Evolutionary conservation across 73 alveolate genomes (phyloP).

Genomic region (Paraurostyla sp.): DNA sequence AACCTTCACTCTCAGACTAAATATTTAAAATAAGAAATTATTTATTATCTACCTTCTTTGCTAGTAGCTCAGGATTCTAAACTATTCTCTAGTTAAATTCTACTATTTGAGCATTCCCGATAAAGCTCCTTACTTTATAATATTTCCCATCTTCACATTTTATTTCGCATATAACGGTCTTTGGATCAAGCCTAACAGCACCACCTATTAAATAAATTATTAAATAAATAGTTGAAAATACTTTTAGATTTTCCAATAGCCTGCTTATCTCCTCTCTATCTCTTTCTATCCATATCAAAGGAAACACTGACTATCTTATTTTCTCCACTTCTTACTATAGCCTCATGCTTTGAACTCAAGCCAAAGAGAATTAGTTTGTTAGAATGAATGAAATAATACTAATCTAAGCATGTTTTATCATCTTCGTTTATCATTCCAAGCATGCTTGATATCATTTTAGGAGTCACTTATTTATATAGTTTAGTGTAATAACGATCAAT

Average conservation of each 20-base stretch:
- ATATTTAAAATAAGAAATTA: not conserved
- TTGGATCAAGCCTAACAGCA: not conserved
- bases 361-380: not conserved
- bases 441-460: not conserved
- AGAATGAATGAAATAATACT: not conserved
- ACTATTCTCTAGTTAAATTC: not conserved
- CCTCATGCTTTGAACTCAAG: not conserved
- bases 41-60: not conserved
- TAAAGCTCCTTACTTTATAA: not conserved
- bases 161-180: not conserved
- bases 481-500: not conserved
- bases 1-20: not conserved
- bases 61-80: not conserved
- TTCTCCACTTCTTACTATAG: not conserved
- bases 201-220: not conserved
- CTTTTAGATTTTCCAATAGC: not conserved
- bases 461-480: not conserved
- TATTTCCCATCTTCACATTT: conserved; percentile 1
- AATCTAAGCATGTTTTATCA: not conserved
- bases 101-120: not conserved
- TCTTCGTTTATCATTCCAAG: not conserved
- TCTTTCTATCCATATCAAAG: not conserved
- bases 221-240: not conserved
- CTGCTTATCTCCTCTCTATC: not conserved
- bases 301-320: not conserved